These are phyloP conservation scores for Cryptosporidium bovis DNA, from an alignment of 169 alveolate genomes.

Conservation along the genomic window DNA sequence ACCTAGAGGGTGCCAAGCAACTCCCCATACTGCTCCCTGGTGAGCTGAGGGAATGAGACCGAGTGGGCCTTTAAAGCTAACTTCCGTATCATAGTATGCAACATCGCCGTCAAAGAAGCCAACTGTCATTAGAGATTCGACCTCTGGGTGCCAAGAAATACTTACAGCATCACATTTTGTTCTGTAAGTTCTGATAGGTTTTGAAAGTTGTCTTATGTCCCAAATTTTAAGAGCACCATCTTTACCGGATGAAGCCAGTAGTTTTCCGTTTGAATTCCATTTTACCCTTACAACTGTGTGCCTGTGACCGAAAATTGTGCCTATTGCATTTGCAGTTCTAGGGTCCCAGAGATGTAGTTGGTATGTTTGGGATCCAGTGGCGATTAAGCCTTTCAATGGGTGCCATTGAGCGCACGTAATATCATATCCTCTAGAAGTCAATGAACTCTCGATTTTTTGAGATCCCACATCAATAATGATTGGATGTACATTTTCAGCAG, in stretches of 20 bases:
- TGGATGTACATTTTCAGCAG: conserved; percentile 73
- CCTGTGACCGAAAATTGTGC: conserved; percentile 87
- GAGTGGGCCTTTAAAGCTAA: conserved; percentile 24
- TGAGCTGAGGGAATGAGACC: conserved; percentile 71
- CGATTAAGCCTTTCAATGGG: conserved; percentile 84
- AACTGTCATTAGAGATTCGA: conserved; percentile 66
- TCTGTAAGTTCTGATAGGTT: conserved; percentile 63
- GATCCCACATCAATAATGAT: conserved; percentile 70
- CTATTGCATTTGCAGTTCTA: conserved; percentile 81
- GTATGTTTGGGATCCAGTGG: conserved; percentile 86
- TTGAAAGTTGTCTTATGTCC: conserved; percentile 80
- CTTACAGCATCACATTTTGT: conserved; percentile 74
- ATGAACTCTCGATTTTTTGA: conserved; percentile 66
- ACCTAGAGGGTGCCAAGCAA: conserved; percentile 89
- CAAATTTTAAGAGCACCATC: conserved; percentile 87
- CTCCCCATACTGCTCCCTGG: conserved; percentile 76
- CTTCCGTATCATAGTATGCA: conserved; percentile 55
- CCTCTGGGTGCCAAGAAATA: conserved; percentile 74
- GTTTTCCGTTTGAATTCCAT: conserved; percentile 64
- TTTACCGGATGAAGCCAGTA: conserved; percentile 79
- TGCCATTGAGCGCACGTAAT: conserved; percentile 88
- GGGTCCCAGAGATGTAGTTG: conserved; percentile 89
- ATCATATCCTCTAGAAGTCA: conserved; percentile 73
- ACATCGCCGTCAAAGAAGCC: conserved; percentile 72
- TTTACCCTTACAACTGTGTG: conserved; percentile 81